Evolutionary conservation across 75 land plant genomes (phyloP).

Genomic region (Adiantum capillusveneris): DNA sequence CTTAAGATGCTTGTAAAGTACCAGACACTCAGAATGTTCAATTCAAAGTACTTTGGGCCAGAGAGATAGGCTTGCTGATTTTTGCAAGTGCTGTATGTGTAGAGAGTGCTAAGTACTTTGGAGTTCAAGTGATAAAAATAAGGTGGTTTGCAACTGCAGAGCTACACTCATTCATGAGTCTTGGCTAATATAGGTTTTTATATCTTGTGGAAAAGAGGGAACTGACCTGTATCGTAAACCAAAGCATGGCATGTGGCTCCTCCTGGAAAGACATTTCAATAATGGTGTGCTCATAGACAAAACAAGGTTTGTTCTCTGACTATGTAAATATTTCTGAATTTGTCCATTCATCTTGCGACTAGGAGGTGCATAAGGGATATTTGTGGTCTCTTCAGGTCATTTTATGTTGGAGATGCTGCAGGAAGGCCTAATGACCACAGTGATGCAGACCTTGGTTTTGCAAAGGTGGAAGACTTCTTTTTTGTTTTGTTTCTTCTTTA

Average conservation of each 20-base stretch:
- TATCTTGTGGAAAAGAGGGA: slow-evolving; percentile 67
- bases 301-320: slow-evolving; percentile 41
- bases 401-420: slow-evolving; percentile 99
- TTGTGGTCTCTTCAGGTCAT: slow-evolving; percentile 44
- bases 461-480: slow-evolving; percentile 44
- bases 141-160: too few species aligned
- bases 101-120: too few species aligned
- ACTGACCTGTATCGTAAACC: slow-evolving; percentile 82
- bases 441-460: slow-evolving; percentile 91
- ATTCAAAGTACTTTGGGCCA: too few species aligned
- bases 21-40: too few species aligned
- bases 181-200: slow-evolving; percentile 54
- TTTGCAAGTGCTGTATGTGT: too few species aligned
- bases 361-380: not conserved
- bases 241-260: slow-evolving; percentile 83
- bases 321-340: too few species aligned
- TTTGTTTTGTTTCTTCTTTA: too few species aligned
- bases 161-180: too few species aligned
- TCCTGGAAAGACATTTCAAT: slow-evolving; percentile 79
- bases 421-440: slow-evolving; percentile 84
- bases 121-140: too few species aligned
- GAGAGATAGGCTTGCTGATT: too few species aligned
- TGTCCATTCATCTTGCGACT: not conserved
- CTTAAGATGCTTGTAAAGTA: too few species aligned
- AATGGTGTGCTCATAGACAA: slow-evolving; percentile 65